Conservation (phyloP, 768 basidiomycete species). For the Suillus bovinus region DNA sequence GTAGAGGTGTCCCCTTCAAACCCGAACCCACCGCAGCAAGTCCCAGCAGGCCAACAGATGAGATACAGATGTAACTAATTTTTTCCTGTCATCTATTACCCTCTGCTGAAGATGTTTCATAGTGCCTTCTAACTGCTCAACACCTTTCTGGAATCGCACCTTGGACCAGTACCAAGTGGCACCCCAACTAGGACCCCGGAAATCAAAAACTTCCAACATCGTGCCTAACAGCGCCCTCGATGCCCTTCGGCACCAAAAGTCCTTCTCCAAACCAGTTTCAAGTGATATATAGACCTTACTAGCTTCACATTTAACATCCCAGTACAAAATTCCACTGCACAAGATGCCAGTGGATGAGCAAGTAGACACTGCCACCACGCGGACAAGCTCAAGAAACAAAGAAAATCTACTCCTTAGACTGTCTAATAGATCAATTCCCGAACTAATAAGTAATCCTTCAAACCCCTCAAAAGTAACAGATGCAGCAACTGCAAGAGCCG, state of each 20-base stretch:
- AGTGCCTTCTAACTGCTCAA: slow-evolving; percentile 75
- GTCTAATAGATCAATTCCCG: not conserved
- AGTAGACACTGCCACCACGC: not conserved
- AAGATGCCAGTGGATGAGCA: not conserved
- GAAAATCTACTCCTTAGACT: not conserved
- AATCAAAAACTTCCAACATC: not conserved
- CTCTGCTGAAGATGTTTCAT: slow-evolving; percentile 8
- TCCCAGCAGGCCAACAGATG: slow-evolving; percentile 42
- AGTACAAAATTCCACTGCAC: too few species aligned
- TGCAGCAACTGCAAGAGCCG: not conserved
- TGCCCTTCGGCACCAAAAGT: not conserved
- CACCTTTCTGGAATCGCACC: slow-evolving; percentile 49
- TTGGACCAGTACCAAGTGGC: not conserved
- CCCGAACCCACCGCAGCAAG: slow-evolving; percentile 66
- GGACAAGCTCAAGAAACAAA: not conserved
- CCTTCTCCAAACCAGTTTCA: too few species aligned
- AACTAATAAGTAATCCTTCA: not conserved
- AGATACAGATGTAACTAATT: slow-evolving; percentile 58
- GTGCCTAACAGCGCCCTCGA: not conserved
- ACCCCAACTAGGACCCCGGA: not conserved
- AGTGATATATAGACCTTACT: not conserved
- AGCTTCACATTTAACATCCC: not conserved
- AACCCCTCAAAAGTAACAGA: not conserved
- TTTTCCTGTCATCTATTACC: not conserved
- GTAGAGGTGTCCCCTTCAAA: slow-evolving; percentile 52